phyloP scores from a whole-genome alignment of 1,284 basidiomycete species.

The Trichosporon sp. region DNA sequence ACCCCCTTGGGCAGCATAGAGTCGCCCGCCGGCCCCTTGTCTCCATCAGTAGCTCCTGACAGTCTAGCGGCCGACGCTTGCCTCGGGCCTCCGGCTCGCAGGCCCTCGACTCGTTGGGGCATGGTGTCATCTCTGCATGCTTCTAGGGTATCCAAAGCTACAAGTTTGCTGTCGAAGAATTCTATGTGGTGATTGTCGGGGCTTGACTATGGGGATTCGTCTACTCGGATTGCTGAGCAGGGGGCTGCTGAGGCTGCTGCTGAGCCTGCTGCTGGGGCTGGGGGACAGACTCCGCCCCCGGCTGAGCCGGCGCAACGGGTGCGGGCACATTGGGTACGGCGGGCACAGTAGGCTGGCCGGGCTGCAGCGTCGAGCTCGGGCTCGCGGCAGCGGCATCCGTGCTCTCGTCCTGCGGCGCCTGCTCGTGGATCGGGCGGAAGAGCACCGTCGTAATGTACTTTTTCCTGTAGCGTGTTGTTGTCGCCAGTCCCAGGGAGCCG shows the following conservation, averaged over 20 bases:
- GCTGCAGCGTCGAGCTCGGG: background rate
- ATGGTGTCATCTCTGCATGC: background rate
- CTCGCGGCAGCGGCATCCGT: background rate
- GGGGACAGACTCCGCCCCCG: background rate
- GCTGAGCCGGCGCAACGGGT: background rate
- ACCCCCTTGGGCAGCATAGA: too few relatives aligned
- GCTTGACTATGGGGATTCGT: background rate
- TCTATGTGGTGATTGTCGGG: background rate
- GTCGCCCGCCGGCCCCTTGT: too few relatives aligned
- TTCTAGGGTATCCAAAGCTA: conserved; percentile 9
- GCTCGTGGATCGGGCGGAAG: conserved; percentile 48
- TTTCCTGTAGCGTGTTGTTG: conserved; percentile 87
- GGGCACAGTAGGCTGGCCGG: conserved; percentile 2
- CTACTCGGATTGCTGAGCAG: too few relatives aligned
- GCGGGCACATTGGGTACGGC: background rate
- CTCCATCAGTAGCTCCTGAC: too few relatives aligned
- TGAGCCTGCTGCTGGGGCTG: background rate
- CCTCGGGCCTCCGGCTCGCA: too few relatives aligned
- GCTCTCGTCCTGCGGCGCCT: conserved; percentile 4
- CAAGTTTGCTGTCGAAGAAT: background rate
- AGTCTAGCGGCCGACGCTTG: too few relatives aligned
- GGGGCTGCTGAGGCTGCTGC: conserved; percentile 3
- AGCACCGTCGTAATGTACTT: conserved; percentile 78
- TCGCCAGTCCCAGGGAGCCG: conserved; percentile 90
- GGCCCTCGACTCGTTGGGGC: background rate